Evolutionary conservation across 371 early-diverging fungal species (phyloP), one percentile per base, ranked within the genome.

Genomic region (Smittium mucronatum): DNA sequence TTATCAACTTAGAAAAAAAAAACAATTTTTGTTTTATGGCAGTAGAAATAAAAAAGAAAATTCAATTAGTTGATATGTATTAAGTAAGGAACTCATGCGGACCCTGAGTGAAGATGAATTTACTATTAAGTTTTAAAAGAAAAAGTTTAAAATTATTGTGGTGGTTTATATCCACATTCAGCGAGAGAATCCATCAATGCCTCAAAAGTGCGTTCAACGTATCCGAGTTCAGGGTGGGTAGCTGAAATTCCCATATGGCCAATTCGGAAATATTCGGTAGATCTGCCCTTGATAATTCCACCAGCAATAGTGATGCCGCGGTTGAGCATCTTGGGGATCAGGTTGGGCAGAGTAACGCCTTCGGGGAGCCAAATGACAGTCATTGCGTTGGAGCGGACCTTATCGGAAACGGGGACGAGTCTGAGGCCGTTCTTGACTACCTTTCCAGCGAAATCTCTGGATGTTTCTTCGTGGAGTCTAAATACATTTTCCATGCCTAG

Each of bases 231-330:
- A 68, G 87, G 80, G 70, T 91, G 88, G 36, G 84, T 86, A 61
- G 89, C 93, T 25, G 90, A 88, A 68, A 96, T 85, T 78, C 94
- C 94, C 95, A 96, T 94, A 75, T 92, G 93, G 57, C 91, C 97
- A 70, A 97, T 84, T 71, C 97, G 89, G 87, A 97, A 95, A 83
- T 97, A 97, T 78, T 90, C 87, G 66, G 88, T 80, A 29, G 91
- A 90, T 64, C 90, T 86, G 34, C 85, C 86, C 25, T 84, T 83
- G 71, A 91, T 89, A 59, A 97, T 86, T 73, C 98, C 98, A 72
- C 96, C 98, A 59, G 98, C 95, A 67, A 94, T 86, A 36, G 93
- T 88, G 36, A 97, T 86, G 57, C 95, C 94, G 73, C 86, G 83
- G 15, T 80, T 82, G 60, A 86, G 85, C 64, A 95, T 78, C 75